Evolutionary conservation across 2,329 filamentous ascomycete species (phyloP), one percentile per base, ranked within the genome.

Genomic region (Macrophomina phaseolina): DNA sequence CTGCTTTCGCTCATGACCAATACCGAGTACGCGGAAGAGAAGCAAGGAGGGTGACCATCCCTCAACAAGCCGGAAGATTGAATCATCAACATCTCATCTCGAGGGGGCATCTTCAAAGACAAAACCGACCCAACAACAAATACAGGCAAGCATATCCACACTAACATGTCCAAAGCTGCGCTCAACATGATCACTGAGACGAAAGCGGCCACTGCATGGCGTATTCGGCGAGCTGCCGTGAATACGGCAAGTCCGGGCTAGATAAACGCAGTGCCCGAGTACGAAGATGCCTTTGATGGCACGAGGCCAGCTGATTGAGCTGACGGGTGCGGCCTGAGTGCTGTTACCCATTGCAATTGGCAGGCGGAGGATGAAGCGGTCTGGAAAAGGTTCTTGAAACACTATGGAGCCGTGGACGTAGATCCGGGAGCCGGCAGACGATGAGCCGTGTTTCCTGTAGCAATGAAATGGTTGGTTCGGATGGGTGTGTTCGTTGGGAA

Each of bases 131-230:
- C 36, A 38, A 38, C 45, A 1, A 3, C 32, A 28, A 36, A 49
- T 18, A 32, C 8, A 11, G 38, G 38, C 4, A 23, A 28, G 4
- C 60, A 52, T 32, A 32, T 63, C 46, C 60, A 63, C 48, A 51
- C 60, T 12, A 79, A 79, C 69, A 80, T 81, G 78, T 77, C 76
- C 23, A 81, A 81, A 58, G 78, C 79, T 6, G 77, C 75, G 1
- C 73, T 81, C 14, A 79, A 79, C 69, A 80, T 81, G 78, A 77
- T 80, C 52, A 80, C 79, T 0, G 76, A 80, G 67, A 79, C 78
- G 0, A 77, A 81, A 60, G 75, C 76, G 5, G 67, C 66, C 0
- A 46, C 58, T 5, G 71, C 74, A 1, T 81, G 78, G 79, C 61
- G 69, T 23, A 68, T 63, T 1, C 68, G 71, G 9, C 49, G 69